Conservation (phyloP, 2,329 filamentous ascomycete genomes). For the Colletotrichum falcatum region DNA sequence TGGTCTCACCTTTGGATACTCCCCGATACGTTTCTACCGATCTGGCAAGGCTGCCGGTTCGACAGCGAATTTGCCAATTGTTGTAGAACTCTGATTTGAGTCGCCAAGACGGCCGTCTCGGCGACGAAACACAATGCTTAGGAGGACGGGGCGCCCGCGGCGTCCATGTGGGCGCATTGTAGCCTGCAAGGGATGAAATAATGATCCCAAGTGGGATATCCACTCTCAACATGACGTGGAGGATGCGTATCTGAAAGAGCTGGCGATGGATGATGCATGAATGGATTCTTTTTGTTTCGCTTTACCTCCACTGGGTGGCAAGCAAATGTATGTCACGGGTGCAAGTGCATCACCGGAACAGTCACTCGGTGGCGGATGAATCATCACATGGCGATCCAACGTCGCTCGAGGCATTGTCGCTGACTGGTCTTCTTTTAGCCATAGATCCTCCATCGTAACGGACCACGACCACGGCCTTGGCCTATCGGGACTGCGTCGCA, state of each 20-base stretch:
- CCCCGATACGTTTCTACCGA: not conserved
- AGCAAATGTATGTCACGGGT: constrained; percentile 34
- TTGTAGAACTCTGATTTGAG: not conserved
- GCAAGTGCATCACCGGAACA: constrained; percentile 25
- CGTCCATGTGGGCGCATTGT: constrained; percentile 20
- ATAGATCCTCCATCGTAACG: constrained; percentile 82
- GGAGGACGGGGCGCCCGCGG: not conserved
- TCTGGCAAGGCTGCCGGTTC: constrained; percentile 13
- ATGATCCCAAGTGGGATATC: constrained; percentile 8
- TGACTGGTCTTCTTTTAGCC: constrained; percentile 31
- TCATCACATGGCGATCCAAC: constrained; percentile 37
- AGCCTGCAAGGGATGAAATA: not conserved
- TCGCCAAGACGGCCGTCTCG: constrained; percentile 9
- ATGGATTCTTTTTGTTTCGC: not conserved
- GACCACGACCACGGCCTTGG: constrained; percentile 91
- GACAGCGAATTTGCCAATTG: not conserved
- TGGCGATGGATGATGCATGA: not conserved
- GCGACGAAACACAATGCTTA: not conserved
- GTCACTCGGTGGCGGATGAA: constrained; percentile 31
- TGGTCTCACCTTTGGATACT: constrained; percentile 43
- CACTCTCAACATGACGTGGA: not conserved
- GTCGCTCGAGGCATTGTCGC: constrained; percentile 29
- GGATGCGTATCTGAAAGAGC: constrained; percentile 2
- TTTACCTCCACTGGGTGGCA: not conserved
- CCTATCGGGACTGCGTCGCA: constrained; percentile 88